Base-by-base conservation (phyloP, 495 filamentous ascomycete species). In the Xylaria telfairii region DNA sequence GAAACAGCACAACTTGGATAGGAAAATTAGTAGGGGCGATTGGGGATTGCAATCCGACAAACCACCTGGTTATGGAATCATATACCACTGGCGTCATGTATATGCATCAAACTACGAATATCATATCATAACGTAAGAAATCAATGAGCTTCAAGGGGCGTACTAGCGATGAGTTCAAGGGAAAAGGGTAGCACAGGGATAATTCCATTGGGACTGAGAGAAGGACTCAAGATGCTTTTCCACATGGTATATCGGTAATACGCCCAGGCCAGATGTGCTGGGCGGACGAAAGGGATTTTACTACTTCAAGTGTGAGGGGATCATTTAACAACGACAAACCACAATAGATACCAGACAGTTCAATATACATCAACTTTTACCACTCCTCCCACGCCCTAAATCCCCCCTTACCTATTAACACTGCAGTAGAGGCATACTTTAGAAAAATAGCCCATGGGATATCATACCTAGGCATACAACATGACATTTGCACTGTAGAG, bases 1-100 rank as follows among this genome's bases (percentile, higher is more conserved):
- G 26, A 28, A 67, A 56, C 49, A 56, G 13, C 47, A 47, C 53
- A 24, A 34, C 32, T 54, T 30, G 53, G 53, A 60, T 59, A 41
- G 32, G 34, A 68, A 54, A 30, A 57, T 39, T 37, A 44, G 53
- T 21, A 41, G 30, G 44, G 30, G 42, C 46, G 30, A n/a, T 37
- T 69, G 19, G 41, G 41, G 39, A 15, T 54, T 39, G 12, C 26
- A 24, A 28, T 42, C 39, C 47, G 28, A 8, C 42, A 34, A 21
- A 59, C 13, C 56, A 37, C n/a, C n/a, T n/a, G n/a, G n/a, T 21
- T 53, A 54, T 51, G 19, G 32, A 49, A 15, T 51, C 44, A 53
- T 41, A 32, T 32, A 59, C n/a, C 41, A 53, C 32, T 26, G 2
- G 41, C 63, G 12, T 30, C 46, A 53, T 42, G 26, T 17, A 66